Base-by-base conservation (phyloP, 1,284 basidiomycete genomes). In the Rhodotorula sp. region DNA sequence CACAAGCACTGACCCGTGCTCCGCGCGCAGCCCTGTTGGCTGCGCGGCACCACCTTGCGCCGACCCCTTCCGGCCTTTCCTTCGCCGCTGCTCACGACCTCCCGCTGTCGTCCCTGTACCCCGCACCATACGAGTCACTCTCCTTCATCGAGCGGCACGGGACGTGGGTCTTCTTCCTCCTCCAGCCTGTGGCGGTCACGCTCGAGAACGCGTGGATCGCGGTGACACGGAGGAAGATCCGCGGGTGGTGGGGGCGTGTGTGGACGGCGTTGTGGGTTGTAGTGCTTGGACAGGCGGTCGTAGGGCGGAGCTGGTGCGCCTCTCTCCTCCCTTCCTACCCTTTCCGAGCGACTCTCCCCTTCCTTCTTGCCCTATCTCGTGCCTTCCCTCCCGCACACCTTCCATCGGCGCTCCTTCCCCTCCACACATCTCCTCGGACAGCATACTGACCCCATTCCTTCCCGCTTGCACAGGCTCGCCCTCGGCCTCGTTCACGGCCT, bases 91-190 rank as follows among this genome's bases (percentile, higher is more conserved):
- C 37, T 0, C 44, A 53, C n/a, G 25, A 37, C 13, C 51, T 71
- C 59, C 59, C 66, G 3, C 41, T 50, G 17, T 54, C 70, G 12
- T 64, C 70, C 6, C 46, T 64, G 27, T 61, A 51, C 46, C 63
- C 66, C 1, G 21, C 37, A 7, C 70, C 70, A 2, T 68, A 48
- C 53, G 25, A 59, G 22, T 34, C 59, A 9, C 65, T 73, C 27
- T 60, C 61, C n/a, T 61, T 70, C 57, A 34, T 53, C 34, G 71
- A 73, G 48, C 55, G 65, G 2, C 41, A 69, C 61, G 71, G 71
- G 25, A 69, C 67, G 6, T 73, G 51, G 51, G 39, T 69, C 57
- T 73, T 73, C 32, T 73, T 73, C 68, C 61, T 73, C 25, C 17
- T 41, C 0, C 68, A 70, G 50, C 67, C 71, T 3, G 27, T 73